A percentile compares a stretch with the other conserved stretches of the same genome.
These are phyloP conservation scores for Pseudogymnoascus sp. DNA, from an alignment of 2,329 filamentous ascomycete species.

Conservation along the genomic window DNA sequence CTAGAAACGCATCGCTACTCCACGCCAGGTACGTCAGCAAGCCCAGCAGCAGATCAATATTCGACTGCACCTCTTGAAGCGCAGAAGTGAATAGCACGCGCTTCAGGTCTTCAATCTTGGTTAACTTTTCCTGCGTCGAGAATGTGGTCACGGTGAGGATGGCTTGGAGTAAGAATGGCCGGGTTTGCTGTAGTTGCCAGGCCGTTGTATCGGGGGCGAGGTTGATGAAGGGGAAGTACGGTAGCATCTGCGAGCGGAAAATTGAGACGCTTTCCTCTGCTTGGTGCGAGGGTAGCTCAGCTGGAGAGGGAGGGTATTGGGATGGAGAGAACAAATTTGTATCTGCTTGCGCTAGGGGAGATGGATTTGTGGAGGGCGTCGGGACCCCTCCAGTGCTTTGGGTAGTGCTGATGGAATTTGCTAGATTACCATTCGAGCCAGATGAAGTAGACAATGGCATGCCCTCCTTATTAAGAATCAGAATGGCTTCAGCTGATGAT, in stretches of 20 bases:
- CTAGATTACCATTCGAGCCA: not conserved
- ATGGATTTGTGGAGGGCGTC: not conserved
- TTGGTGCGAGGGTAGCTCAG: constrained; percentile 29
- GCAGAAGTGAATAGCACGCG: constrained; percentile 40
- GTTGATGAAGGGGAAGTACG: constrained; percentile 39
- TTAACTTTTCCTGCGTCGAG: constrained; percentile 34
- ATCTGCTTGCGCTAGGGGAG: constrained; percentile 8
- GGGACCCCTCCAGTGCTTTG: not conserved
- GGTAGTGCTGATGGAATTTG: not conserved
- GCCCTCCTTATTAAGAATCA: not conserved
- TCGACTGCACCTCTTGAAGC: constrained; percentile 41
- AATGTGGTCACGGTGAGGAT: constrained; percentile 41
- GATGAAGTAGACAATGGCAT: not conserved
- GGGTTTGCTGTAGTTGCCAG: constrained; percentile 32
- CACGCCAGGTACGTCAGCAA: constrained; percentile 41
- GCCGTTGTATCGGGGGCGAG: constrained; percentile 34
- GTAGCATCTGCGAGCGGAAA: constrained; percentile 37
- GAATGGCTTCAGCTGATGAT: not conserved
- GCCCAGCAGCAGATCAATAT: constrained; percentile 45
- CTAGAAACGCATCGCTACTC: constrained; percentile 26
- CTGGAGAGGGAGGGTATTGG: not conserved
- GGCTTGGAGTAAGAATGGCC: constrained; percentile 44
- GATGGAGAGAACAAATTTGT: not conserved
- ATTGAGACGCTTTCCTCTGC: constrained; percentile 34
- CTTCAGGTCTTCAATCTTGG: constrained; percentile 36